Evolutionary conservation across 1,284 basidiomycete genomes (phyloP).

Genomic region (Phellinidium pouzarii): DNA sequence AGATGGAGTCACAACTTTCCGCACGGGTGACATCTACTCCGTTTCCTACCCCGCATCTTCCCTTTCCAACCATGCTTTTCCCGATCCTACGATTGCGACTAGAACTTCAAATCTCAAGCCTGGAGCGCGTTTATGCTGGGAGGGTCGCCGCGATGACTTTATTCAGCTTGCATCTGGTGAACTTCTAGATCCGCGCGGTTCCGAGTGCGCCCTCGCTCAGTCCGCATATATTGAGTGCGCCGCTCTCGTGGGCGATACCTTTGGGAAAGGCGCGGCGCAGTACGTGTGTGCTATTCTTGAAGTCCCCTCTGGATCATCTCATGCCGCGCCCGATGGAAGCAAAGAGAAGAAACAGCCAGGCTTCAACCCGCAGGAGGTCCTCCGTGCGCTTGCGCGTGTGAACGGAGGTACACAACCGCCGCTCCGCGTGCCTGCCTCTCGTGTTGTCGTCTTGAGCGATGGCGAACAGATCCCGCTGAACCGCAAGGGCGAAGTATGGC

Average conservation of each 20-base stretch:
- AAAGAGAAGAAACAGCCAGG: neutral
- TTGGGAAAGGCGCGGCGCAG: constrained; percentile 27
- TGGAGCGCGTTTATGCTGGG: constrained; percentile 26
- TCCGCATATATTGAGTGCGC: constrained; percentile 24
- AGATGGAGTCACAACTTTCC: constrained; percentile 28
- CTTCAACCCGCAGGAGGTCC: constrained; percentile 21
- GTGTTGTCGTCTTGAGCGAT: constrained; percentile 26
- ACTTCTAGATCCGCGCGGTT: constrained; percentile 26
- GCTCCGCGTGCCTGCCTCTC: constrained; percentile 29
- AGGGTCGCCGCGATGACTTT: constrained; percentile 31
- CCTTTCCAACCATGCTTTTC: neutral
- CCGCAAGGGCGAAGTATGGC: constrained; percentile 29
- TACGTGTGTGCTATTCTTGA: constrained; percentile 30
- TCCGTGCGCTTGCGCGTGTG: constrained; percentile 25
- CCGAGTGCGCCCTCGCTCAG: constrained; percentile 27
- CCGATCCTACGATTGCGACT: neutral
- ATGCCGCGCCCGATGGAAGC: neutral
- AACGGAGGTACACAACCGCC: constrained; percentile 30
- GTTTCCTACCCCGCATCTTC: neutral
- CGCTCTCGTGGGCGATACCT: constrained; percentile 31
- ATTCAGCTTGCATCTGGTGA: constrained; percentile 33
- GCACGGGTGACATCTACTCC: constrained; percentile 31
- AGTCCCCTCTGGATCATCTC: constrained; percentile 17
- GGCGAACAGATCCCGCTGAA: constrained; percentile 29
- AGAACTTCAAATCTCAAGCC: neutral